Evolutionary conservation across 2,329 filamentous ascomycete species (phyloP).

Genomic region (Ceratocystis diversiconidia): DNA sequence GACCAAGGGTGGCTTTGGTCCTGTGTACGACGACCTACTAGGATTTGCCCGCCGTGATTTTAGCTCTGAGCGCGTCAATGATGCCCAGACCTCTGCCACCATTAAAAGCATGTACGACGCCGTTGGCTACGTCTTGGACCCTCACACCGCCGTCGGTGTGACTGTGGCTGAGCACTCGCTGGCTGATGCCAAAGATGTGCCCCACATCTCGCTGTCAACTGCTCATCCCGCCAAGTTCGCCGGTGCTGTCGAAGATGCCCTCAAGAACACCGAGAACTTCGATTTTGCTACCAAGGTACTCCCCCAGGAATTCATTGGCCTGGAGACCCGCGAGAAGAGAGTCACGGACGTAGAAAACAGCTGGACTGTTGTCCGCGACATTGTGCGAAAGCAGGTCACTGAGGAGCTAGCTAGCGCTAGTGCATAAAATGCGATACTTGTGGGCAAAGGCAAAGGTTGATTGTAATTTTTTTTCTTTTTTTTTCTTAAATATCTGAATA

Average conservation of each 20-base stretch:
- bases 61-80: constrained; percentile 60
- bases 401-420: constrained; percentile 35
- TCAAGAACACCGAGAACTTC: constrained; percentile 58
- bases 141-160: constrained; percentile 80
- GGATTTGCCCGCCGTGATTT: constrained; percentile 59
- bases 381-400: constrained; percentile 62
- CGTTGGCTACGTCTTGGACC: constrained; percentile 72
- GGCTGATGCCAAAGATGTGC: constrained; percentile 34
- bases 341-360: constrained; percentile 55
- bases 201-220: constrained; percentile 78
- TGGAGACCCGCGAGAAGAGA: constrained; percentile 61
- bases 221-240: constrained; percentile 95
- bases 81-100: constrained; percentile 52
- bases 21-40: constrained; percentile 61
- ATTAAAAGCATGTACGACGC: constrained; percentile 42
- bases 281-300: constrained; percentile 61
- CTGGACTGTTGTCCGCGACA: constrained; percentile 60
- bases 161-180: constrained; percentile 60
- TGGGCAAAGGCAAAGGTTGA: not conserved
- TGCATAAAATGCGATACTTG: constrained; percentile 4
- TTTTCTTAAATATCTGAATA: not conserved
- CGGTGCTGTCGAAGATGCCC: constrained; percentile 64
- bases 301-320: constrained; percentile 65
- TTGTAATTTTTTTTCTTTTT: not conserved
- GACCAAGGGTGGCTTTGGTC: constrained; percentile 61